Base-by-base conservation (phyloP, 805 yeast species). In the Kluyveromyces nonfermentans region DNA sequence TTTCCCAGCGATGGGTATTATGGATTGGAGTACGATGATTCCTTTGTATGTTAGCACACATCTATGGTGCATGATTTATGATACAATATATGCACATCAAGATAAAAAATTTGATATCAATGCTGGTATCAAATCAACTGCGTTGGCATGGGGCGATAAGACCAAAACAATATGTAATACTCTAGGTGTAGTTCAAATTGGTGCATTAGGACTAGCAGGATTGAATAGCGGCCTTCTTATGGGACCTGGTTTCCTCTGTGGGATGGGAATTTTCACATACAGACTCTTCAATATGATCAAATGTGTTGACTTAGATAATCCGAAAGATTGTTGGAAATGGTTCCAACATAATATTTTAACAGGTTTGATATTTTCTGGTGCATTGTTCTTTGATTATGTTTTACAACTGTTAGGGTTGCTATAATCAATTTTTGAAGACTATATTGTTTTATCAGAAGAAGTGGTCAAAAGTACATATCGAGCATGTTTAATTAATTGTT, bases 11-110 rank as follows among this genome's bases (percentile, higher is more conserved):
- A 85, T 93, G 78, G 95, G 94, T 0, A 77, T 90, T 3, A 74
- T 90, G 74, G 75, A 82, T 54, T 72, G 77, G 69, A 66, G 78
- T 8, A 82, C 87, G 4, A 89, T 89, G 78, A 67, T 77, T 3
- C 86, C 96, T 0, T 68, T 93, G 40, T 86, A 82, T 55, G 60
- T 78, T 3, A 77, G 95, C 15, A 80, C 87, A 37, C 83, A 80
- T 57, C 71, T 82, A 44, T 93, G 99, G 98, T 82, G 95, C 52
- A 85, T 93, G 89, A 80, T 81, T 42, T 93, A 93, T 64, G 99
- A 93, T 63, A 87, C 98, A 2, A 77, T 93, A 33, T 93, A 93
- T 62, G 99, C 98, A 1, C 99, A 93, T 60, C 99, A 93, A 67
- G 99, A 93, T 64, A 93, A 93, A 66, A 66, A 63, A 42, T 93